Evolutionary conservation across 331 rosid genomes (phyloP).

Genomic region (Phaseolus coccineus): DNA sequence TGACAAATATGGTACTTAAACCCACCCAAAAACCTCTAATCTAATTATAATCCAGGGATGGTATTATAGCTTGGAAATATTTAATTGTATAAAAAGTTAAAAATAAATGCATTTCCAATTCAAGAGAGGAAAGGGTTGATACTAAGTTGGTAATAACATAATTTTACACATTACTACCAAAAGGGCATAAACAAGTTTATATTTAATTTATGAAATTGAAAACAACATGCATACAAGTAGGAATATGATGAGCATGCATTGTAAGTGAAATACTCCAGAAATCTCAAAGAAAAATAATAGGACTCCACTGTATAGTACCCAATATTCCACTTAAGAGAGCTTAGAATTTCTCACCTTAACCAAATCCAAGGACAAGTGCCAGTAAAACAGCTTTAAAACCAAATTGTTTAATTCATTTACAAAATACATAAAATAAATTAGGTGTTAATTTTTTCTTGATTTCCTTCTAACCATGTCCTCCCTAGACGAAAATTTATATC

Average conservation of each 20-base stretch:
- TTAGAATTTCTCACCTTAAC: neutral
- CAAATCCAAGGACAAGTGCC: conserved; percentile 23
- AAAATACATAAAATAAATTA: neutral
- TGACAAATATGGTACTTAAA: conserved; percentile 29
- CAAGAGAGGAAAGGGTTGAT: conserved; percentile 15
- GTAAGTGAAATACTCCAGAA: conserved; percentile 20
- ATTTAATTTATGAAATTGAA: neutral
- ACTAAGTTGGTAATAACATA: neutral
- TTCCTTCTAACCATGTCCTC: neutral
- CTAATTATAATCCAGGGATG: conserved; percentile 15
- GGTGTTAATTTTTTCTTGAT: conserved; percentile 1
- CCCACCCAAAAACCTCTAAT: conserved; percentile 1
- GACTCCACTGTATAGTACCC: neutral
- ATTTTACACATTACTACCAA: conserved; percentile 10
- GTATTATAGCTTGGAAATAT: neutral
- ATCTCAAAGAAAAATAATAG: conserved; percentile 2
- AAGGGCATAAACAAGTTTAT: conserved; percentile 5
- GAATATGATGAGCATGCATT: neutral
- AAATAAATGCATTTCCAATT: conserved; percentile 4
- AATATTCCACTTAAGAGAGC: conserved; percentile 6
- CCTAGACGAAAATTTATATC: neutral
- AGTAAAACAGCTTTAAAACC: conserved; percentile 2
- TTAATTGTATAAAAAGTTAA: conserved; percentile 16
- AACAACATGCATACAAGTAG: neutral
- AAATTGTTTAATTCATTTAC: neutral